A percentile compares a stretch with the other conserved stretches of the same genome.
Conservation (phyloP, 1,284 basidiomycete genomes). For the Porphyrellus sp. region DNA sequence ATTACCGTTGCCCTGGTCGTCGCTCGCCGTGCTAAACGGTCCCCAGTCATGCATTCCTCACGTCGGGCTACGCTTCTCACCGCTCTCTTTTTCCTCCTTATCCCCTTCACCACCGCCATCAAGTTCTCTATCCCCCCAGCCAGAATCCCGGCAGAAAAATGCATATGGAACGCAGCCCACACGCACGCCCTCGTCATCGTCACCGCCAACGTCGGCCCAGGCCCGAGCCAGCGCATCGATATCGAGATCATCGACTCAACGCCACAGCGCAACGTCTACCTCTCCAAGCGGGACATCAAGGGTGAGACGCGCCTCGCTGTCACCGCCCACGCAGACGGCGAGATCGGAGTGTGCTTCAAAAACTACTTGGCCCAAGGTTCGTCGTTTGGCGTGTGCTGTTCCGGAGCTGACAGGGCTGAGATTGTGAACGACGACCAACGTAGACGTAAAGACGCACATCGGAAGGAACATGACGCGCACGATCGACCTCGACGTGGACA, state of each 20-base stretch:
- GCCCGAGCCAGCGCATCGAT: slow-evolving; percentile 78
- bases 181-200: slow-evolving; percentile 86
- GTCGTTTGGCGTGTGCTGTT: too few species aligned
- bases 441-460: slow-evolving; percentile 23
- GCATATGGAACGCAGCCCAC: slow-evolving; percentile 93
- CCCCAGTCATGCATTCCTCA: background rate
- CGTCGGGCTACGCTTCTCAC: slow-evolving; percentile 7
- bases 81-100: slow-evolving; percentile 33
- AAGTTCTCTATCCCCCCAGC: slow-evolving; percentile 78
- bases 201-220: slow-evolving; percentile 84
- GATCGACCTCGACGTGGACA: slow-evolving; percentile 94
- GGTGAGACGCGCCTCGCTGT: slow-evolving; percentile 92
- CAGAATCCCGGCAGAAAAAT: slow-evolving; percentile 71
- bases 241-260: slow-evolving; percentile 93
- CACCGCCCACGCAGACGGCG: slow-evolving; percentile 90
- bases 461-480: slow-evolving; percentile 52
- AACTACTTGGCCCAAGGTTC: slow-evolving; percentile 73
- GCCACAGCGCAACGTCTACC: slow-evolving; percentile 84
- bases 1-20: background rate
- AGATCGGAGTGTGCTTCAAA: slow-evolving; percentile 93
- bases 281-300: slow-evolving; percentile 85
- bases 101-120: slow-evolving; percentile 55
- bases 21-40: background rate
- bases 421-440: too few species aligned
- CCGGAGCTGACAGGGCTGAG: too few species aligned